Evolutionary conservation across 148 eudicot genomes (phyloP).

Genomic region (Dysphania ambrosioides): DNA sequence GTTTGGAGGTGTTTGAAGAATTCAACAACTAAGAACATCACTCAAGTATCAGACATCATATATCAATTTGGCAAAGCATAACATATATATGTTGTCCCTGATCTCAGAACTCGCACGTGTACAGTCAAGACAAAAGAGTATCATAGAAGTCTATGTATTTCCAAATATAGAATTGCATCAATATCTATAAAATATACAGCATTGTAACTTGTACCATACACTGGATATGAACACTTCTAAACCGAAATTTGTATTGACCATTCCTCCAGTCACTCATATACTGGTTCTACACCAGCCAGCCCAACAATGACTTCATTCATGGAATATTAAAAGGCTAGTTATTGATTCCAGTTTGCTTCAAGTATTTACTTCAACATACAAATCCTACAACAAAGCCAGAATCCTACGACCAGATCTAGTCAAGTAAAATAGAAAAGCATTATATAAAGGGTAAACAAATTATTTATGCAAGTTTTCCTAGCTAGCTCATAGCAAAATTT

Average conservation of each 20-base stretch:
- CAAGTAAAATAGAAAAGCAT: not conserved
- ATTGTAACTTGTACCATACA: not conserved
- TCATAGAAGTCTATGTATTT: too few relatives aligned
- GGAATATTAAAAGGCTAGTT: not conserved
- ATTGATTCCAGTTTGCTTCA: not conserved
- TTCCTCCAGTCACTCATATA: not conserved
- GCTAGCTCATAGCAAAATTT: not conserved
- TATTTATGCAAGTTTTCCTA: not conserved
- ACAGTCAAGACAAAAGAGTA: too few relatives aligned
- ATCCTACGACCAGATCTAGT: not conserved
- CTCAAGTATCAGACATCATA: too few relatives aligned
- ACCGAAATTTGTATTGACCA: not conserved
- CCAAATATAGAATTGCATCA: too few relatives aligned
- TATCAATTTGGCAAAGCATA: too few relatives aligned
- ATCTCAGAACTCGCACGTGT: too few relatives aligned
- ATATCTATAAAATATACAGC: too few relatives aligned
- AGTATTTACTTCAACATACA: not conserved
- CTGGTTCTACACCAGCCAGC: not conserved
- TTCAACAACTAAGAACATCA: too few relatives aligned
- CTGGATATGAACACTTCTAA: not conserved
- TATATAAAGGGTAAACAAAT: not conserved
- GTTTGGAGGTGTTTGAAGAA: too few relatives aligned
- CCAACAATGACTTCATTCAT: not conserved
- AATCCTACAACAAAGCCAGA: conserved; percentile 1
- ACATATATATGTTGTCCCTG: too few relatives aligned